Base-by-base conservation (phyloP, 1,284 basidiomycete species). In the Volvariella surrecta region DNA sequence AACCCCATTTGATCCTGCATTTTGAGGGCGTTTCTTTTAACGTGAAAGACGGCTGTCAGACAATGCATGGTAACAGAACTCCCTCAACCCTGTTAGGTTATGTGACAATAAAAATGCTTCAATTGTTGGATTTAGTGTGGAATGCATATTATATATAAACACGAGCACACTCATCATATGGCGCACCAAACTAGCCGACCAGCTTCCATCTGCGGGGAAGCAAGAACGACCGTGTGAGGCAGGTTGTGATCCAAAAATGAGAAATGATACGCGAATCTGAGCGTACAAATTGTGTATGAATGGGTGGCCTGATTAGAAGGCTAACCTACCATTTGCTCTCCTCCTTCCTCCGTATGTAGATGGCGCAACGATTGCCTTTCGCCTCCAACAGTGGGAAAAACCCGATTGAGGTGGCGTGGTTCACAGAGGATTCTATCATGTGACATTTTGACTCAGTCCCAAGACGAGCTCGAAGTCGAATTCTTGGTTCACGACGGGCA, bases 351-450 rank as follows among this genome's bases (percentile, higher is more conserved):
- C 50, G 46, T 55, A 55, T 50, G 47, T 55, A 55, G 56, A 54
- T 58, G 58, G 60, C 57, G 58, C 55, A 46, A 47, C 49, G 46
- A 51, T 53, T 54, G 49, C 52, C 52, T 53, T 45, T 44, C 43
- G 45, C 45, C 49, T 45, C 40, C 57, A 58, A 55, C 58, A 54
- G 49, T 40, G 43, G 50, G 52, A 51, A 53, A 50, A 54, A 50
- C 52, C 60, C 62, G 61, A 11, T 59, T 62, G 58, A 55, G 61
- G 62, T 62, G 64, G 64, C 63, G 62, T 60, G 47, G 52, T 52
- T 63, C 60, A 59, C 59, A 60, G 65, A 52, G 53, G 50, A 58
- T 52, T 58, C 50, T 45, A 32, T 39, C 58, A 58, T 55, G 55
- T 51, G 52, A 51, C 48, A 49, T 46, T 47, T 57, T 55, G 51